Conservation (phyloP, 805 yeast species). For the Sugiyamaella valdiviana region DNA sequence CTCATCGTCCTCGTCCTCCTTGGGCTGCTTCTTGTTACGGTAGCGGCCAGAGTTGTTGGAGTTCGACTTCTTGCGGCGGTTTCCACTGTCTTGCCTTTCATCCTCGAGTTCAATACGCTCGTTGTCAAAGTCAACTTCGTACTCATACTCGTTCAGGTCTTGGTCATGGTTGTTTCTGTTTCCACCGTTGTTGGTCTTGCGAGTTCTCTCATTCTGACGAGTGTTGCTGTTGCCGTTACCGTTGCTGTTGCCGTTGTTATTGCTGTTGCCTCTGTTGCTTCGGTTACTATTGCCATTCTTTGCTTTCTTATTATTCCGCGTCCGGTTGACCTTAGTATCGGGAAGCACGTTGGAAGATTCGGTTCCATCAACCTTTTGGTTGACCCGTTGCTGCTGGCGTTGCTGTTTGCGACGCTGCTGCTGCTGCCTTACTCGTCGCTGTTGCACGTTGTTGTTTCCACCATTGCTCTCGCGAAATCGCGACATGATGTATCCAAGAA, state of each 20-base stretch:
- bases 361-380: background rate
- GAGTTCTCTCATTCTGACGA: background rate
- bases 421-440: no score
- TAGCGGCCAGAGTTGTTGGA: background rate
- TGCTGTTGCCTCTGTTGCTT: background rate
- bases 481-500: background rate
- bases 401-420: constrained; percentile 3
- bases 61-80: background rate
- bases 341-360: background rate
- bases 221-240: background rate
- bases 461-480: background rate
- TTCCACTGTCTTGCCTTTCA: background rate
- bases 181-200: background rate
- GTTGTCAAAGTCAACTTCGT: background rate
- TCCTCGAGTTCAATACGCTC: background rate
- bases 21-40: background rate
- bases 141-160: background rate
- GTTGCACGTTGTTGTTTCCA: background rate
- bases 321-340: background rate
- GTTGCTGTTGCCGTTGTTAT: background rate
- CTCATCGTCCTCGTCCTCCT: background rate
- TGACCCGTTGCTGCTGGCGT: background rate
- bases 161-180: background rate
- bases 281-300: background rate
- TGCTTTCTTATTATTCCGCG: background rate